A percentile compares a stretch with the other conserved stretches of the same genome.
These are phyloP conservation scores for Phytophthora fragariaefolia DNA, from an alignment of 352 stramenopile genomes.

Conservation along the genomic window DNA sequence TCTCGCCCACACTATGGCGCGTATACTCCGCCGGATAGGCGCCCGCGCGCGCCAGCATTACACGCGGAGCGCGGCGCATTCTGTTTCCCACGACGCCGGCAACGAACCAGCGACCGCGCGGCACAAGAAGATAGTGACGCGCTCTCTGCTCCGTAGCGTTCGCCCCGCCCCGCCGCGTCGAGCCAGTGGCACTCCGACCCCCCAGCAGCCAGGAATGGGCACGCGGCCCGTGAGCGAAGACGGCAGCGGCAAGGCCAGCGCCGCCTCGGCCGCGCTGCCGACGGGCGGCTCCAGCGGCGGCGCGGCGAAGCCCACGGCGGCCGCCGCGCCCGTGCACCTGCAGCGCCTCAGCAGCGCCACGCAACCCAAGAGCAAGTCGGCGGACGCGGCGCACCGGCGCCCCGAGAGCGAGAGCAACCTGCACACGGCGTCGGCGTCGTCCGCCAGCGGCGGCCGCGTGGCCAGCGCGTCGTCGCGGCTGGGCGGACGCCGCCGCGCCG, in stretches of 20 bases:
- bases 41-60: no score
- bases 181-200: constrained; percentile 8
- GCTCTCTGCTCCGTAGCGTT: constrained; percentile 6
- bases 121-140: constrained; percentile 21
- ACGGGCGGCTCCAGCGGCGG: constrained; percentile 2
- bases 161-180: constrained; percentile 2
- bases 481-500: constrained; percentile 34
- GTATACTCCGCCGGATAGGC: no score
- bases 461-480: constrained; percentile 20
- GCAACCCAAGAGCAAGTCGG: constrained; percentile 12
- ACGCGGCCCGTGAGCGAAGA: constrained; percentile 38
- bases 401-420: constrained; percentile 17
- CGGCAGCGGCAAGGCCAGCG: constrained; percentile 14
- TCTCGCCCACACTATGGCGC: no score
- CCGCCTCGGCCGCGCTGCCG: constrained; percentile 5
- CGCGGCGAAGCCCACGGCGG: constrained; percentile 8
- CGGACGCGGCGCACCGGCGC: neutral
- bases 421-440: constrained; percentile 13
- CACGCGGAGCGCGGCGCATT: constrained; percentile 16
- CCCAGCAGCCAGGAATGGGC: constrained; percentile 25
- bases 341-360: constrained; percentile 22
- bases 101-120: constrained; percentile 24
- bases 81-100: constrained; percentile 30
- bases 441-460: constrained; percentile 10
- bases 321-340: constrained; percentile 19